These are phyloP conservation scores for Globisporangium recalcitrans DNA, from an alignment of 352 stramenopile species.

Conservation along the genomic window DNA sequence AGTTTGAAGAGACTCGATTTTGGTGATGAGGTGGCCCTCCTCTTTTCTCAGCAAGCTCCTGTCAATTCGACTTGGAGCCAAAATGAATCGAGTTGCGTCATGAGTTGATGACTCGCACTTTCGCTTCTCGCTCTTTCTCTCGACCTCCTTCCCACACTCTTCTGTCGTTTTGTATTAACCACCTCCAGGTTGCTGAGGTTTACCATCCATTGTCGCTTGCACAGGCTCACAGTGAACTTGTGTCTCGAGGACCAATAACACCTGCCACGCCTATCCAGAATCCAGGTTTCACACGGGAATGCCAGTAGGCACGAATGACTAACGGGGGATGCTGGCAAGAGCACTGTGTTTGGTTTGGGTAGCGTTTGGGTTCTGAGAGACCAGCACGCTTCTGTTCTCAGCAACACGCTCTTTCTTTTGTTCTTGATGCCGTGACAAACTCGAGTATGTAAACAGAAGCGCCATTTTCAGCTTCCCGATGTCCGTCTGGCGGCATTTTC, in stretches of 20 bases:
- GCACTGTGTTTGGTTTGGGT: too few relatives aligned
- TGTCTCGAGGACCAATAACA: not conserved
- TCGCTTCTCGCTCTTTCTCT: not conserved
- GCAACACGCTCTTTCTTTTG: not conserved
- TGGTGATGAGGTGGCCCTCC: not conserved
- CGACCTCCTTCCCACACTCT: not conserved
- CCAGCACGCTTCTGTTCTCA: not conserved
- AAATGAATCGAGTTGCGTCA: slow-evolving; percentile 1
- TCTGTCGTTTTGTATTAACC: not conserved
- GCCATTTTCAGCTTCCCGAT: not conserved
- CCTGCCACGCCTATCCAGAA: too few relatives aligned
- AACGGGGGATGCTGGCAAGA: too few relatives aligned
- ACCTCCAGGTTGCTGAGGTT: too few relatives aligned
- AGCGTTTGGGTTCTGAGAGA: not conserved
- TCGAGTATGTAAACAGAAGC: slow-evolving; percentile 5
- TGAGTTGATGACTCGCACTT: not conserved
- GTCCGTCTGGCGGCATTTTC: not conserved
- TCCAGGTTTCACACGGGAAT: too few relatives aligned
- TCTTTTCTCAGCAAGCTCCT: slow-evolving; percentile 3
- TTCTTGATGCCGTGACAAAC: not conserved
- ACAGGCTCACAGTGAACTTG: not conserved
- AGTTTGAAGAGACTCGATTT: not conserved
- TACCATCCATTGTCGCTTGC: too few relatives aligned
- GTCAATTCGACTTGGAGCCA: slow-evolving; percentile 2
- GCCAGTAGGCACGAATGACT: too few relatives aligned